Conservation (phyloP, 106 monocot species). For the Amphibolis antarctica region DNA sequence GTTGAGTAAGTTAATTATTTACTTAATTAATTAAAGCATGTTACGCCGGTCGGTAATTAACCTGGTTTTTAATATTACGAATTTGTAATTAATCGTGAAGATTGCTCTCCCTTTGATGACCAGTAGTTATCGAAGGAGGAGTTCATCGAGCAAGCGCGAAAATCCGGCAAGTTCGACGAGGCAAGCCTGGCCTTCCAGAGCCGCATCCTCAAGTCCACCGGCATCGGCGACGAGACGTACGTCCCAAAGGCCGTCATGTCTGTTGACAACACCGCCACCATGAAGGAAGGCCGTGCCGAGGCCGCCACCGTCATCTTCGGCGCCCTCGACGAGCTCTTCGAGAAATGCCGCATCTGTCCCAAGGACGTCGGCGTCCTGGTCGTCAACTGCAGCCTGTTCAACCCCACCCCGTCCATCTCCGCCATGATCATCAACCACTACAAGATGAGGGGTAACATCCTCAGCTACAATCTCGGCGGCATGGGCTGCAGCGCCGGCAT, state of each 20-base stretch:
- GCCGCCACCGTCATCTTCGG: slow-evolving; percentile 17
- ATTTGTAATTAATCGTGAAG: neutral
- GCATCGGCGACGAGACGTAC: slow-evolving; percentile 93
- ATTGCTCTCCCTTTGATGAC: neutral
- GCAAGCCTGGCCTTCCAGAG: slow-evolving; percentile 73
- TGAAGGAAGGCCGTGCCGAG: slow-evolving; percentile 26
- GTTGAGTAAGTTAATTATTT: too few relatives aligned
- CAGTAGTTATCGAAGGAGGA: slow-evolving; percentile 69
- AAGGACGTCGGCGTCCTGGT: slow-evolving; percentile 23
- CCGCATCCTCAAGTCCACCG: slow-evolving; percentile 64
- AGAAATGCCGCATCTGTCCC: slow-evolving; percentile 10
- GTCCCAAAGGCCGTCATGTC: slow-evolving; percentile 45
- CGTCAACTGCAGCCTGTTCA: slow-evolving; percentile 30
- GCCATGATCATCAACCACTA: slow-evolving; percentile 75
- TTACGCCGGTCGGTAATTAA: too few relatives aligned
- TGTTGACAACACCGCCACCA: slow-evolving; percentile 22
- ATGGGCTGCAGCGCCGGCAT: slow-evolving; percentile 30
- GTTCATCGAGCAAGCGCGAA: slow-evolving; percentile 62
- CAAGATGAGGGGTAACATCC: slow-evolving; percentile 76
- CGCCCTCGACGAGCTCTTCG: slow-evolving; percentile 23
- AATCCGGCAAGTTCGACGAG: slow-evolving; percentile 91
- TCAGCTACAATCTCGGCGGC: slow-evolving; percentile 29
- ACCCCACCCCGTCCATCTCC: slow-evolving; percentile 22
- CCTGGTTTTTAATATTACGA: too few relatives aligned
- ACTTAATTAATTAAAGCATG: too few relatives aligned